Evolutionary conservation across 2,329 filamentous ascomycete species (phyloP).

Genomic region (Aspergillus awamori): DNA sequence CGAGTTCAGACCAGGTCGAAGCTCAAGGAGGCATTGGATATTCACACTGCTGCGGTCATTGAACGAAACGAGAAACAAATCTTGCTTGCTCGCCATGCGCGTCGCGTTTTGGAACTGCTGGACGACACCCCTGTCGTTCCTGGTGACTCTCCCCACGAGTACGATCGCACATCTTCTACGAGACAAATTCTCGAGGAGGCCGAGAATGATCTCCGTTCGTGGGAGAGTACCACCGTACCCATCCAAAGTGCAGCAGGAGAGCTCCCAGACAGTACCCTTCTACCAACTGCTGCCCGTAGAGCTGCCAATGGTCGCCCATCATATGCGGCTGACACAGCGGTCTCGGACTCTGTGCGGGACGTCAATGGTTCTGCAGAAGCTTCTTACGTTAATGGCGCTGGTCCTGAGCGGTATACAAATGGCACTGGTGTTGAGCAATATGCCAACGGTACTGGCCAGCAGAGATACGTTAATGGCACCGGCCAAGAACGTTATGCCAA

Average conservation of each 20-base stretch:
- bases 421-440: not conserved
- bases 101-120: constrained; percentile 78
- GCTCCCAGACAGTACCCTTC: constrained; percentile 47
- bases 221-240: constrained; percentile 62
- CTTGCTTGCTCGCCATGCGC: constrained; percentile 87
- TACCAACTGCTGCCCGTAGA: constrained; percentile 30
- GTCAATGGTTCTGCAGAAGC: constrained; percentile 7
- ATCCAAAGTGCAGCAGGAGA: constrained; percentile 54
- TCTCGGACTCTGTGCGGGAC: constrained; percentile 4
- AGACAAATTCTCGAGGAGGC: constrained; percentile 89
- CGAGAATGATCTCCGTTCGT: constrained; percentile 81
- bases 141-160: constrained; percentile 73
- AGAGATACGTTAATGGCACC: not conserved
- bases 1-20: constrained; percentile 75
- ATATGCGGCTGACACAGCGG: constrained; percentile 2
- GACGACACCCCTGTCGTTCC: constrained; percentile 90
- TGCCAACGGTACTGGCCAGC: not conserved
- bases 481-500: not conserved
- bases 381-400: constrained; percentile 1
- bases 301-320: constrained; percentile 12
- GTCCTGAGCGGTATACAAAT: not conserved
- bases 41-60: constrained; percentile 86
- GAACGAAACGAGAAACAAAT: constrained; percentile 97
- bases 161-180: constrained; percentile 67
- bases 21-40: constrained; percentile 89